Evolutionary conservation across 2,329 filamentous ascomycete species (phyloP), one percentile per base, ranked within the genome.

Genomic region (Didymella lethalis): DNA sequence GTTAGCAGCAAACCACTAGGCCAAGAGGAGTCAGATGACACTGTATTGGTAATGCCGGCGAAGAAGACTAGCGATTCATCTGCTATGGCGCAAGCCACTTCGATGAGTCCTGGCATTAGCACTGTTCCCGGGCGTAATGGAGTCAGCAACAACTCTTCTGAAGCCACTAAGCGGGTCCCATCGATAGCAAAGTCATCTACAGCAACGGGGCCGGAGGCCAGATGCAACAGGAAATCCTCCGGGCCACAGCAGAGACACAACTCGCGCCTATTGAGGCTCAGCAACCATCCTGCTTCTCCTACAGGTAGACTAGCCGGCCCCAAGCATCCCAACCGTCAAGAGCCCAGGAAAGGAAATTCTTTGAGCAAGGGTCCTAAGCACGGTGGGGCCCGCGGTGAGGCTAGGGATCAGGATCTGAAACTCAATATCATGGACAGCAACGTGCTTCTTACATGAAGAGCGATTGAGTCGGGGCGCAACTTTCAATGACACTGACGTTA

Each of bases 361-460:
- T 28, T 20, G 44, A 43, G 44, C 28, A 48, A 54, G 45, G 52
- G 36, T 28, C 11, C 12, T n/a, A 34, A 44, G 29, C 45, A 36
- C 16, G 20, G 45, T 38, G n/a, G 8, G n/a, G 7, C 16, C 23
- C 41, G 28, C 29, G 36, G 16, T 4, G 32, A 29, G 4, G 32
- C 16, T 36, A 36, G 4, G 32, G 11, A 28, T 16, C 23, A 20
- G 28, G 28, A 23, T 28, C 29, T 48, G 11, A 20, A 48, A 2
- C 41, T 14, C 10, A 16, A 36, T 20, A 28, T 48, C 11, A 20
- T 31, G 16, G 28, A 6, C 23, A 28, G 29, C 26, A 48, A 23
- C 26, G 16, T 48, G 20, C 12, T 2, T 8, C 6, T 11, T n/a
- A 34, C 28, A 16, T 20, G 36, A 44, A 7, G 10, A 28, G 14